Conservation (phyloP, 768 basidiomycete species). For the Auriscalpium orientale region DNA sequence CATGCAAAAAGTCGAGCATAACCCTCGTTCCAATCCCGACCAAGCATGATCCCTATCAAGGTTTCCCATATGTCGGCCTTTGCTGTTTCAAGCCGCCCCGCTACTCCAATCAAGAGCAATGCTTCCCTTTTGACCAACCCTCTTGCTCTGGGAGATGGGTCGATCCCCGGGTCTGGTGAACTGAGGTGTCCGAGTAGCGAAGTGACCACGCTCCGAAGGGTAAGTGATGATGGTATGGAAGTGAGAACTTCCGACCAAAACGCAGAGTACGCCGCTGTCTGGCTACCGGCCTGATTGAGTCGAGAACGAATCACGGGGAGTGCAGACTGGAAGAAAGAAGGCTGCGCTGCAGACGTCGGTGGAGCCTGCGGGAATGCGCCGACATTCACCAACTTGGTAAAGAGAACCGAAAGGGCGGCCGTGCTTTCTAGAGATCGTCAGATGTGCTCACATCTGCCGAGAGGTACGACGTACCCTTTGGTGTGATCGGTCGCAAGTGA, state of each 20-base stretch:
- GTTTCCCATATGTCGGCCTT: conserved; percentile 46
- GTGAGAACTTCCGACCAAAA: conserved; percentile 43
- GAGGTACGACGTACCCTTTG: conserved; percentile 30
- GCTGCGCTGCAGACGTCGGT: conserved; percentile 48
- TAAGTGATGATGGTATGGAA: conserved; percentile 41
- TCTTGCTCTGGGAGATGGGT: conserved; percentile 27
- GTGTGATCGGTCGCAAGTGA: conserved; percentile 30
- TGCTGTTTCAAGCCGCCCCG: conserved; percentile 43
- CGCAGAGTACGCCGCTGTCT: conserved; percentile 31
- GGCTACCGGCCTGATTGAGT: conserved; percentile 19
- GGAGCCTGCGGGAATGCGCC: conserved; percentile 53
- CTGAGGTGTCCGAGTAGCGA: conserved; percentile 51
- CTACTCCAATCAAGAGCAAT: conserved; percentile 37
- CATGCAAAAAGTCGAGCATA: conserved; percentile 58
- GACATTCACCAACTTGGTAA: conserved; percentile 60
- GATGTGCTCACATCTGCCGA: neutral
- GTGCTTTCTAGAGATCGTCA: conserved; percentile 14
- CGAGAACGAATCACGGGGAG: conserved; percentile 42
- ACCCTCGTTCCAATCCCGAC: conserved; percentile 51
- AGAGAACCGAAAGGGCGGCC: conserved; percentile 42
- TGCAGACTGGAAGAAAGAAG: conserved; percentile 59
- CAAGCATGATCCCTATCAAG: conserved; percentile 39
- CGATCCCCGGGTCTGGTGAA: conserved; percentile 23
- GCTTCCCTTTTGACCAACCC: conserved; percentile 48
- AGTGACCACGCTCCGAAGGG: conserved; percentile 48